Evolutionary conservation across 2,329 filamentous ascomycete genomes (phyloP).

Genomic region (Fusarium clavum): DNA sequence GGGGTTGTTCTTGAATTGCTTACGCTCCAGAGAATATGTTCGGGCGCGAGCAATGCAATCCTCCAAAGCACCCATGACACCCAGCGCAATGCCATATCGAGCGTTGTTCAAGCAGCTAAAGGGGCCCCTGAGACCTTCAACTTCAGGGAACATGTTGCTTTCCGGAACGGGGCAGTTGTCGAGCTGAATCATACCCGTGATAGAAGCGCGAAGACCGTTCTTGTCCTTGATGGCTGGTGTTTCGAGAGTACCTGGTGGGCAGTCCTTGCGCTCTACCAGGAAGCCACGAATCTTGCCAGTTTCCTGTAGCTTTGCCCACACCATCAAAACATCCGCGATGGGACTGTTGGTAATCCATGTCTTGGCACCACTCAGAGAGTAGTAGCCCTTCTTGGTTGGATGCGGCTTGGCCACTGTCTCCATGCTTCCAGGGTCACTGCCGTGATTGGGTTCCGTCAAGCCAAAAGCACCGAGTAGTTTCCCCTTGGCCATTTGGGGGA

Average conservation of each 20-base stretch:
- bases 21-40: constrained; percentile 89
- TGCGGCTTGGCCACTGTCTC: constrained; percentile 88
- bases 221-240: constrained; percentile 96
- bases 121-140: constrained; percentile 88
- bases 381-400: constrained; percentile 84
- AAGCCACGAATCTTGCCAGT: constrained; percentile 96
- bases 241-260: constrained; percentile 87
- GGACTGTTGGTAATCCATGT: constrained; percentile 98
- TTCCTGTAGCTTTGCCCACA: constrained; percentile 93
- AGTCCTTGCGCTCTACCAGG: constrained; percentile 84
- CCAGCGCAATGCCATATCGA: constrained; percentile 92
- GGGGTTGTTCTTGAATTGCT: constrained; percentile 96
- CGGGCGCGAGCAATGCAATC: constrained; percentile 86
- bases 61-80: constrained; percentile 92
- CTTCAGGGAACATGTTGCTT: constrained; percentile 92
- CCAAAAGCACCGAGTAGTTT: constrained; percentile 88
- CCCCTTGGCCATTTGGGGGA: constrained; percentile 85
- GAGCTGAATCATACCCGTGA: constrained; percentile 98
- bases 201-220: constrained; percentile 89
- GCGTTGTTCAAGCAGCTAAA: constrained; percentile 96
- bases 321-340: constrained; percentile 84
- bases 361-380: constrained; percentile 82
- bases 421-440: constrained; percentile 91
- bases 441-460: constrained; percentile 92
- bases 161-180: constrained; percentile 89